These are phyloP conservation scores for Protomyces arabidopsidicola DNA, from an alignment of 1,139 yeast species.

Conservation along the genomic window DNA sequence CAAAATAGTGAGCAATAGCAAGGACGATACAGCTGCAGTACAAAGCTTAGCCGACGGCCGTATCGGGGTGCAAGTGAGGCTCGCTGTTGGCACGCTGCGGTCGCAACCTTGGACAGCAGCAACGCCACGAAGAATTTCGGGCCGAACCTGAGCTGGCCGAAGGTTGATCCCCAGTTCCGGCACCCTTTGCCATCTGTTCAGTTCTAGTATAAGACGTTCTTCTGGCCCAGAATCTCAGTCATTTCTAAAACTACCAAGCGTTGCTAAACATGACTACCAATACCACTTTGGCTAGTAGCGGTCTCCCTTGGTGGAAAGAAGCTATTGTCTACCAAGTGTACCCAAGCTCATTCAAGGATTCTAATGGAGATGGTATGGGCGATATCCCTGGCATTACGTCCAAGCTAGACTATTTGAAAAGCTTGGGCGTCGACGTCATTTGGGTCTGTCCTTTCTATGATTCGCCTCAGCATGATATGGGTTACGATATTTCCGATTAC, in stretches of 20 bases:
- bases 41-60: not conserved
- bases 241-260: not conserved
- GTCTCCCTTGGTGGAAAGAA: slow-evolving; percentile 52
- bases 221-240: not conserved
- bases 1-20: no score
- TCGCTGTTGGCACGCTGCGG: no score
- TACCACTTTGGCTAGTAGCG: no score
- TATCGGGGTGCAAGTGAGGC: not conserved
- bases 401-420: slow-evolving; percentile 51
- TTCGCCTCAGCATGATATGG: slow-evolving; percentile 63
- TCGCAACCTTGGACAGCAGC: not conserved
- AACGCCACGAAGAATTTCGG: not conserved
- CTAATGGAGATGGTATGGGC: slow-evolving; percentile 57
- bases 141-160: not conserved
- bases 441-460: slow-evolving; percentile 46
- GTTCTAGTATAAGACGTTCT: not conserved
- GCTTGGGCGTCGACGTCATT: slow-evolving; percentile 51
- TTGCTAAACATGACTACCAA: no score
- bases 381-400: slow-evolving; percentile 54
- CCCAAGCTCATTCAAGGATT: slow-evolving; percentile 57
- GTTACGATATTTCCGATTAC: slow-evolving; percentile 57
- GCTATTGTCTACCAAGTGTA: slow-evolving; percentile 55
- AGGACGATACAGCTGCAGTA: no score
- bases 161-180: not conserved
- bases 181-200: not conserved